Evolutionary conservation across 768 basidiomycete species (phyloP).

Genomic region (Mrakia blollopis): DNA sequence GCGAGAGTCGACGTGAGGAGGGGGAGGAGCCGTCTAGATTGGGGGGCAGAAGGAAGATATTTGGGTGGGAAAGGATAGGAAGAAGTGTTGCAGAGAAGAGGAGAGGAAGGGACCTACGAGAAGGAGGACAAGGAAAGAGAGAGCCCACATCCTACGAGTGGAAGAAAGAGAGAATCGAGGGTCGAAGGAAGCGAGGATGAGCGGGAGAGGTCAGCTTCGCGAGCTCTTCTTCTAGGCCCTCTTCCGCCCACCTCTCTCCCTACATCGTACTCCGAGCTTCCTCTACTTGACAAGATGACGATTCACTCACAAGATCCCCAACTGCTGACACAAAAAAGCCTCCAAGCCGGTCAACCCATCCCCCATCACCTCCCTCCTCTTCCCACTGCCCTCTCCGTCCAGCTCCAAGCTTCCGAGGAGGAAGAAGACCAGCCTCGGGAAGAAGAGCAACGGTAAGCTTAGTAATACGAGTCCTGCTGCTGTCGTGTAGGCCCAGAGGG

Average conservation of each 20-base stretch:
- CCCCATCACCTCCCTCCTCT: neutral
- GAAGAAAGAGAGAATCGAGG: too few relatives aligned
- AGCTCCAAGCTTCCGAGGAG: conserved; percentile 21
- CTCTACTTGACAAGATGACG: neutral
- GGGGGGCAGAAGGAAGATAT: neutral
- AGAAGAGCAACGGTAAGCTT: conserved; percentile 9
- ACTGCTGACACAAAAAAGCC: conserved; percentile 17
- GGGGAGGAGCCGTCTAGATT: neutral
- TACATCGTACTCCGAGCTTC: neutral
- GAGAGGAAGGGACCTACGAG: neutral
- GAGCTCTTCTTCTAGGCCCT: neutral
- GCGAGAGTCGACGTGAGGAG: conserved; percentile 6
- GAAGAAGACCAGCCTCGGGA: conserved; percentile 24
- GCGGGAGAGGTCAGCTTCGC: neutral
- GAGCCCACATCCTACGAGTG: neutral
- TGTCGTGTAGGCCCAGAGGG: conserved; percentile 26
- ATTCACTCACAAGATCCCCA: conserved; percentile 9
- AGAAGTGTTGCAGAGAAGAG: too few relatives aligned
- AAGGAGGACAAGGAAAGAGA: neutral
- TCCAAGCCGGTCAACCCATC: conserved; percentile 24
- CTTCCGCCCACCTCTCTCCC: neutral
- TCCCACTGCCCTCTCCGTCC: neutral
- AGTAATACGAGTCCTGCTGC: conserved; percentile 1
- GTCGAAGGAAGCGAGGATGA: neutral
- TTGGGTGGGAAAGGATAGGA: too few relatives aligned